Evolutionary conservation across 2,329 filamentous ascomycete genomes (phyloP).

Genomic region (Macrophomina pseudophaseolina): DNA sequence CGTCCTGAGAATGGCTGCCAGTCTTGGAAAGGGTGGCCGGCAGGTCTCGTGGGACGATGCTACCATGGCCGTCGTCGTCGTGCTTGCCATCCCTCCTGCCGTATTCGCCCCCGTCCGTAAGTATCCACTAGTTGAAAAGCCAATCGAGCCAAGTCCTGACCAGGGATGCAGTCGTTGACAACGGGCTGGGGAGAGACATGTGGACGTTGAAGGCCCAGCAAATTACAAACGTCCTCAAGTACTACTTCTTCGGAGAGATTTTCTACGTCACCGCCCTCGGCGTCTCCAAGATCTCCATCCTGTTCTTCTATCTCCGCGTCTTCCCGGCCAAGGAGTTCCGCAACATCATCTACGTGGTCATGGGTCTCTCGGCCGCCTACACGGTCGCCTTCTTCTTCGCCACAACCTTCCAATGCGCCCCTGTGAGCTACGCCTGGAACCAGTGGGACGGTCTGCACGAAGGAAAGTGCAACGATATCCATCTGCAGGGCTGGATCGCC

Average conservation of each 20-base stretch:
- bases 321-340: constrained; percentile 40
- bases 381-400: constrained; percentile 30
- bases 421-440: constrained; percentile 32
- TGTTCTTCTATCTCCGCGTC: constrained; percentile 42
- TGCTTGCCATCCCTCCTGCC: constrained; percentile 36
- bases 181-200: constrained; percentile 58
- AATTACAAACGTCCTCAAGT: constrained; percentile 41
- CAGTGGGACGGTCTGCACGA: constrained; percentile 35
- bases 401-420: constrained; percentile 33
- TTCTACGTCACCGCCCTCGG: constrained; percentile 43
- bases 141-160: constrained; percentile 24
- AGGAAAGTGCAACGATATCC: constrained; percentile 41
- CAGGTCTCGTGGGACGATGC: constrained; percentile 45
- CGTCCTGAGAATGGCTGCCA: constrained; percentile 41
- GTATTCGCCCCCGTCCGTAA: constrained; percentile 32
- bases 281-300: constrained; percentile 43
- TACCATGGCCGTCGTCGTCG: constrained; percentile 44
- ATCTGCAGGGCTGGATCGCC: constrained; percentile 38
- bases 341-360: constrained; percentile 33
- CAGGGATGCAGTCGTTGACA: constrained; percentile 31
- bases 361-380: constrained; percentile 37
- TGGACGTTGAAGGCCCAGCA: constrained; percentile 52
- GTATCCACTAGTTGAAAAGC: neutral
- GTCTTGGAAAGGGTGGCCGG: constrained; percentile 41
- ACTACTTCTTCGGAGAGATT: constrained; percentile 38